Conservation (phyloP, 306 rosid genomes). For the Ochetophila trinervis region DNA sequence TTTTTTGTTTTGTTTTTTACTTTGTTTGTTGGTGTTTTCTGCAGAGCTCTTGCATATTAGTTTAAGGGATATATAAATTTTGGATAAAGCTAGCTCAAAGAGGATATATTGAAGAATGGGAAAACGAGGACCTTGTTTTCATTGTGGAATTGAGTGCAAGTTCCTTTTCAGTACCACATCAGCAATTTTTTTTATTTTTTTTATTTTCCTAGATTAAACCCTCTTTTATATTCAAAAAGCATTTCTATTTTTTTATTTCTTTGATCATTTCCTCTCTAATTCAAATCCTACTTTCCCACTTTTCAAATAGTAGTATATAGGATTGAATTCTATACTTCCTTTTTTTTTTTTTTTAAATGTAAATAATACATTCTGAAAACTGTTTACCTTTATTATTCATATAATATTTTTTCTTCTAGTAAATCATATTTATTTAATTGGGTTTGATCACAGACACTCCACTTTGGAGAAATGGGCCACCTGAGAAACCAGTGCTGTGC, state of each 20-base stretch:
- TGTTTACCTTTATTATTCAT: not conserved
- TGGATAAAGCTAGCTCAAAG: not conserved
- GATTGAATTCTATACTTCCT: too few species aligned
- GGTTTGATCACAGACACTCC: conserved; percentile 6
- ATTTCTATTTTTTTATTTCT: too few species aligned
- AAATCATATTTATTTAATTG: not conserved
- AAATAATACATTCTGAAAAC: too few species aligned
- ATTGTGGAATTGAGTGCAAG: not conserved
- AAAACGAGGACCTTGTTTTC: not conserved
- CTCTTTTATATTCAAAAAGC: not conserved
- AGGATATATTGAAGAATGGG: not conserved
- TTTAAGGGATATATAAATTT: too few species aligned
- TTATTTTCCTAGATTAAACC: not conserved
- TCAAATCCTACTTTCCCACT: too few species aligned
- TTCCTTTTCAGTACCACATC: not conserved
- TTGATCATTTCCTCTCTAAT: too few species aligned
- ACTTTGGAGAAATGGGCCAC: conserved; percentile 21
- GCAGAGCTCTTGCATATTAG: too few species aligned
- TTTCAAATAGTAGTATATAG: too few species aligned
- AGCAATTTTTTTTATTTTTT: not conserved
- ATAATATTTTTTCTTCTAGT: not conserved
- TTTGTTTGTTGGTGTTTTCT: too few species aligned
- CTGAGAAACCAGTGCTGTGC: conserved; percentile 23
- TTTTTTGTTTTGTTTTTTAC: too few species aligned
- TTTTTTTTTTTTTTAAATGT: too few species aligned